A percentile compares a stretch with the other conserved stretches of the same genome.
phyloP scores from a whole-genome alignment of 352 stramenopile species.

The Pythium rishiriense region DNA sequence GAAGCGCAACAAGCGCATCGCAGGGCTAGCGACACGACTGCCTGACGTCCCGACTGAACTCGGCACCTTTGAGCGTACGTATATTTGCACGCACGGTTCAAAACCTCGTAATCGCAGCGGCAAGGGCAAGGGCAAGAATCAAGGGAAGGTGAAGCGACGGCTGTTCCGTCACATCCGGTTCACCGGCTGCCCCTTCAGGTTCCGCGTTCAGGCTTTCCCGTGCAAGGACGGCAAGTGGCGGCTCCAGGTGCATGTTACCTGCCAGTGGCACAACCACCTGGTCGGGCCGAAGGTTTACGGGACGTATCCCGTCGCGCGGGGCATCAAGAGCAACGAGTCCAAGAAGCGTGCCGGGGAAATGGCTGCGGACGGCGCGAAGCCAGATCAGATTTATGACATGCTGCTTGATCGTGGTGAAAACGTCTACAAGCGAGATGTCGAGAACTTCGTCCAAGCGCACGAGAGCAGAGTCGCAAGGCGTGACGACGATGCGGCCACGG shows the following conservation, averaged over 20 bases:
- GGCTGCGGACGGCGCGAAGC: background rate
- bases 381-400: slow-evolving; percentile 11
- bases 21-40: background rate
- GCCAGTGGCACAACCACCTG: background rate
- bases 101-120: background rate
- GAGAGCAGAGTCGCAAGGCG: background rate
- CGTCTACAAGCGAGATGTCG: slow-evolving; percentile 13
- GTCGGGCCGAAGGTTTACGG: background rate
- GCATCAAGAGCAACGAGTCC: background rate
- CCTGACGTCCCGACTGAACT: background rate
- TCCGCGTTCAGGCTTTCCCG: background rate
- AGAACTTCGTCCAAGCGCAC: slow-evolving; percentile 2
- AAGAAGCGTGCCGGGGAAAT: background rate
- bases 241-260: background rate
- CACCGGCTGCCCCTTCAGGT: slow-evolving; percentile 2
- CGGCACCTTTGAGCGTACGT: background rate
- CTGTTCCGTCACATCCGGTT: background rate
- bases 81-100: slow-evolving; percentile 7
- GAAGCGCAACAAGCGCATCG: background rate
- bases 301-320: background rate
- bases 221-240: background rate
- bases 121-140: background rate
- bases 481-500: background rate
- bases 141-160: background rate
- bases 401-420: background rate